phyloP scores from a whole-genome alignment of 345 rosid genomes.

The Acer saccharum region DNA sequence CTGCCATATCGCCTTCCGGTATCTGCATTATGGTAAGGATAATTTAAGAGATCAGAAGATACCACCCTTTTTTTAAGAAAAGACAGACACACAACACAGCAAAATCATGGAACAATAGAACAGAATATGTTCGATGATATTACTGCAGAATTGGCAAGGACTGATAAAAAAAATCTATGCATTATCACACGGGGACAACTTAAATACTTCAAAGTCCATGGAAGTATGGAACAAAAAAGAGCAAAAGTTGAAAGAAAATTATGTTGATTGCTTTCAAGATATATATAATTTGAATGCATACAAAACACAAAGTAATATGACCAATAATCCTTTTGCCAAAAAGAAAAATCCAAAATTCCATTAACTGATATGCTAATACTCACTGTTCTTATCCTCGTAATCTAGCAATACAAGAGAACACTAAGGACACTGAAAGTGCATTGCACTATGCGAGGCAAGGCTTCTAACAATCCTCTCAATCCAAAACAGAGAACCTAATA shows the following conservation, averaged over 20 bases:
- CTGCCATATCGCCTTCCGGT: conserved; percentile 65
- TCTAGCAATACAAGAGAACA: neutral
- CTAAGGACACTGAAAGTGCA: neutral
- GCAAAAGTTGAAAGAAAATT: neutral
- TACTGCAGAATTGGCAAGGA: neutral
- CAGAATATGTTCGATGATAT: neutral
- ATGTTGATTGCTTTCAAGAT: neutral
- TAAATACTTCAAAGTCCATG: neutral
- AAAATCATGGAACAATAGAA: neutral
- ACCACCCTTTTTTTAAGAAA: neutral
- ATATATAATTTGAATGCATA: neutral
- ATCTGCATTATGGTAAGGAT: conserved; percentile 41
- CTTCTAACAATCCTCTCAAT: neutral
- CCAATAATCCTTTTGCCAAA: neutral
- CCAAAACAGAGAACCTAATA: neutral
- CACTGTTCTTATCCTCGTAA: neutral
- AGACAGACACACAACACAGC: conserved; percentile 6
- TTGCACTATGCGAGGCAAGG: neutral
- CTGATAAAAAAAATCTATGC: neutral
- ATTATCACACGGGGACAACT: neutral
- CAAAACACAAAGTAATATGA: neutral
- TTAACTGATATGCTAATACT: neutral
- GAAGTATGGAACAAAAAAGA: neutral
- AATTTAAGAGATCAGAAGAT: conserved; percentile 14
- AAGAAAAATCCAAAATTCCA: neutral